Conservation (phyloP, 2,329 filamentous ascomycete genomes). For the Beauveria rudraprayagi region DNA sequence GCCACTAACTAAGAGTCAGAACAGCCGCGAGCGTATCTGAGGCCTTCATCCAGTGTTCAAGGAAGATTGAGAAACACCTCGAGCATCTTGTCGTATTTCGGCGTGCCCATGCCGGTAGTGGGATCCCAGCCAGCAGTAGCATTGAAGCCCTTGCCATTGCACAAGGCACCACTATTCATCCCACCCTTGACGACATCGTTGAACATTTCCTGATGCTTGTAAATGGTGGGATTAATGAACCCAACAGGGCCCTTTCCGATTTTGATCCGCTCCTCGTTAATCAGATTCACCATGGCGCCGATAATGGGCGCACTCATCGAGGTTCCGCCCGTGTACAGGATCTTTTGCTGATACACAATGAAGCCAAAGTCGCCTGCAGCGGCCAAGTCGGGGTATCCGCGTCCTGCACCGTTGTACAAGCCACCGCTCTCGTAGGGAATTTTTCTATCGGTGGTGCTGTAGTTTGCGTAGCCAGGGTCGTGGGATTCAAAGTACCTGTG, state of each 20-base stretch:
- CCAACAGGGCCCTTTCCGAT: constrained; percentile 30
- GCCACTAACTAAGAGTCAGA: no score
- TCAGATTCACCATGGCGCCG: constrained; percentile 13
- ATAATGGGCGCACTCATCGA: constrained; percentile 14
- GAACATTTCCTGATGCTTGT: constrained; percentile 9
- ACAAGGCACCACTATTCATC: constrained; percentile 6
- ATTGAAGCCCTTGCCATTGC: background rate
- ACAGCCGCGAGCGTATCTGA: no score
- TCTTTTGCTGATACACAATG: constrained; percentile 26
- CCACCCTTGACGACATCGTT: constrained; percentile 9
- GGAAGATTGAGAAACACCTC: background rate
- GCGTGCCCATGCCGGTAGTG: constrained; percentile 9
- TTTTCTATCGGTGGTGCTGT: constrained; percentile 23
- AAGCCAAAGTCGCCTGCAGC: constrained; percentile 37
- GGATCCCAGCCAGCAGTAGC: constrained; percentile 12
- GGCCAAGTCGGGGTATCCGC: constrained; percentile 31
- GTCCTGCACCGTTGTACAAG: constrained; percentile 31
- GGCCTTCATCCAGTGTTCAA: constrained; percentile 1
- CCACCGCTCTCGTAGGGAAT: constrained; percentile 27
- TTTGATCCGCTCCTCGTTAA: constrained; percentile 14
- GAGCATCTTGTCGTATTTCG: constrained; percentile 1
- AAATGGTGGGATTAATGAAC: constrained; percentile 19
- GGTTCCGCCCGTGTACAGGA: constrained; percentile 9
- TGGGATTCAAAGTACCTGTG: constrained; percentile 26
- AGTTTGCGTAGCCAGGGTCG: constrained; percentile 27